Evolutionary conservation across 108 stramenopile species (phyloP).

Genomic region (Nitzschia inconspicua): DNA sequence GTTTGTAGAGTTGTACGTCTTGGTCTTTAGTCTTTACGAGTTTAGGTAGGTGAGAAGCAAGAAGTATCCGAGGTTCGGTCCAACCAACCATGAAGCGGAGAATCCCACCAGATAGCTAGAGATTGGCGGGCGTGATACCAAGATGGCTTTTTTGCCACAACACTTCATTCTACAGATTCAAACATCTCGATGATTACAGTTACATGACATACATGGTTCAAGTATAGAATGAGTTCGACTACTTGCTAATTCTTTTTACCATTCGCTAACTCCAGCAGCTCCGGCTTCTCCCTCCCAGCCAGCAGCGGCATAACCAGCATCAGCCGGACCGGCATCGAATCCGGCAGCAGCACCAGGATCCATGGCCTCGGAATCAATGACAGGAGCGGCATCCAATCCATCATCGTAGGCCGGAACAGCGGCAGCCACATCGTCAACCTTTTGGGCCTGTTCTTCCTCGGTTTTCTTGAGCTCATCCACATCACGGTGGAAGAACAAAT

Average conservation of each 20-base stretch:
- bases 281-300: slow-evolving; percentile 45
- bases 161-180: too few relatives aligned
- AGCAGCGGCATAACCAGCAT: slow-evolving; percentile 5
- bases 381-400: slow-evolving; percentile 27
- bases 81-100: too few relatives aligned
- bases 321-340: slow-evolving; percentile 39
- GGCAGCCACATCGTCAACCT: slow-evolving; percentile 76
- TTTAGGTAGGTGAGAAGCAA: too few relatives aligned
- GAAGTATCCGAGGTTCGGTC: too few relatives aligned
- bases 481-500: slow-evolving; percentile 99
- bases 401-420: slow-evolving; percentile 58
- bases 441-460: slow-evolving; percentile 92
- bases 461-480: slow-evolving; percentile 98
- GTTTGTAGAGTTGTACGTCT: too few relatives aligned
- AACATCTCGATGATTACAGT: too few relatives aligned
- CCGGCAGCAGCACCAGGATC: slow-evolving; percentile 23
- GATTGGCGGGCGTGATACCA: too few relatives aligned
- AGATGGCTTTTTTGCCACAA: too few relatives aligned
- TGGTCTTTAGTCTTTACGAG: too few relatives aligned
- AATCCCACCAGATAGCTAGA: too few relatives aligned
- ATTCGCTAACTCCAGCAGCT: slow-evolving; percentile 38
- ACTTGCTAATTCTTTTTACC: slow-evolving; percentile 33
- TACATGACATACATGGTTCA: too few relatives aligned
- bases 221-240: neutral
- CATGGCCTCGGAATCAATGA: too few relatives aligned